phyloP scores from a whole-genome alignment of 2,329 filamentous ascomycete genomes.

The Cladosporium oxysporum region DNA sequence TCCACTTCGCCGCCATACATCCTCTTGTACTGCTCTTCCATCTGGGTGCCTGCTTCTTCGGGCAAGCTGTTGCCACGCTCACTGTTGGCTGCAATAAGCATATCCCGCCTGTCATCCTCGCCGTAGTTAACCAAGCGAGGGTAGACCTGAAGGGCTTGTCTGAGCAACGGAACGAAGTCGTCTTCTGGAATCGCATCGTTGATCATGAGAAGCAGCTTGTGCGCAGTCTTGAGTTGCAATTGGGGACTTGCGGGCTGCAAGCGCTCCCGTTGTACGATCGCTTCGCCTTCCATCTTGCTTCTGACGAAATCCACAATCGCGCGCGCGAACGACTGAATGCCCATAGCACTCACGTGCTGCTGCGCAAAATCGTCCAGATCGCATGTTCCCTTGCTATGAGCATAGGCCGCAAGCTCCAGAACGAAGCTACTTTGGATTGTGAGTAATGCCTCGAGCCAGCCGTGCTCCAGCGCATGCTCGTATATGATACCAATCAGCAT shows the following conservation, averaged over 20 bases:
- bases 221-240: slow-evolving; percentile 72
- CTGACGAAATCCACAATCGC: slow-evolving; percentile 77
- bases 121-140: slow-evolving; percentile 95
- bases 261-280: slow-evolving; percentile 68
- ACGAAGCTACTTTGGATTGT: slow-evolving; percentile 80
- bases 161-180: slow-evolving; percentile 78
- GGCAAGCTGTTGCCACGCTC: slow-evolving; percentile 79
- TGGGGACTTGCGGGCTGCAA: slow-evolving; percentile 12
- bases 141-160: slow-evolving; percentile 87
- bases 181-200: slow-evolving; percentile 60
- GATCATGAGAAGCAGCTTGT: slow-evolving; percentile 75
- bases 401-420: slow-evolving; percentile 81
- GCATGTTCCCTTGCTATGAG: slow-evolving; percentile 76
- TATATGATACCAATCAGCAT: slow-evolving; percentile 69
- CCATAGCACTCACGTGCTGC: slow-evolving; percentile 55
- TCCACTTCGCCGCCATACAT: slow-evolving; percentile 95
- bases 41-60: slow-evolving; percentile 76
- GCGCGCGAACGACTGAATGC: slow-evolving; percentile 60
- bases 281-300: slow-evolving; percentile 81
- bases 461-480: slow-evolving; percentile 77
- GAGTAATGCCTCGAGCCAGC: slow-evolving; percentile 81
- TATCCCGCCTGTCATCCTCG: slow-evolving; percentile 73
- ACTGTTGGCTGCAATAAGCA: slow-evolving; percentile 84
- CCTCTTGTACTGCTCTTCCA: slow-evolving; percentile 97
- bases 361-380: slow-evolving; percentile 81